Base-by-base conservation (phyloP, 1,139 yeast species). In the Diutina neorugosa region DNA sequence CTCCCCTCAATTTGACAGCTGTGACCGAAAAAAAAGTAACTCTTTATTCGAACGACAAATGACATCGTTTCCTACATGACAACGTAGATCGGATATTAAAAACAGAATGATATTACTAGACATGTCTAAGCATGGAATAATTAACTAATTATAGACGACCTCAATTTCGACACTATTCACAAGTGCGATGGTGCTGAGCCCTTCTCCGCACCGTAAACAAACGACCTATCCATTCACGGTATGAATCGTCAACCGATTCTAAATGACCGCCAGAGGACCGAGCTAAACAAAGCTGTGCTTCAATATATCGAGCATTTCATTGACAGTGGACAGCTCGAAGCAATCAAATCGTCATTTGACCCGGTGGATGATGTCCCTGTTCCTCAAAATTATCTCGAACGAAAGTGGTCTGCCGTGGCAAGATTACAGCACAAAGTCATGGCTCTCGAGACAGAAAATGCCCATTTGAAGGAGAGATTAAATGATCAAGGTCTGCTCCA, bases 381-480 rank as follows among this genome's bases (percentile, higher is more conserved):
- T 2, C 73, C 78, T 18, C 76, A 81, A 53, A 69, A 74, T 56
- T 71, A 85, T 52, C 70, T 91, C 48, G 94, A 87, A 60, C 86
- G 84, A 68, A 91, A 90, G 68, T 91, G 98, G 98, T 77, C 86
- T 0, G 84, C 96, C 0, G 94, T 91, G 5, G 73, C 88, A 41
- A 71, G 96, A 53, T 71, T 91, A 46, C 97, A 91, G 66, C 79
- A 84, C 57, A 78, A 81, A 61, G 83, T 90, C 51, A 70, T 85
- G 55, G 94, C 85, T 54, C 66, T 75, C 34, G 77, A 74, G 56
- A 63, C 64, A 64, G 81, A 79, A 55, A 65, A 77, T 4, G 59
- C 62, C 21, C 67, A 70, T 51, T 63, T 79, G 54, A 70, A 74
- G 53, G 59, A 70, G 2, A 74, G 77, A 55, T 48, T 43, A 18